Base-by-base conservation (phyloP, 2,329 filamentous ascomycete species). In the Elsinoe australis region DNA sequence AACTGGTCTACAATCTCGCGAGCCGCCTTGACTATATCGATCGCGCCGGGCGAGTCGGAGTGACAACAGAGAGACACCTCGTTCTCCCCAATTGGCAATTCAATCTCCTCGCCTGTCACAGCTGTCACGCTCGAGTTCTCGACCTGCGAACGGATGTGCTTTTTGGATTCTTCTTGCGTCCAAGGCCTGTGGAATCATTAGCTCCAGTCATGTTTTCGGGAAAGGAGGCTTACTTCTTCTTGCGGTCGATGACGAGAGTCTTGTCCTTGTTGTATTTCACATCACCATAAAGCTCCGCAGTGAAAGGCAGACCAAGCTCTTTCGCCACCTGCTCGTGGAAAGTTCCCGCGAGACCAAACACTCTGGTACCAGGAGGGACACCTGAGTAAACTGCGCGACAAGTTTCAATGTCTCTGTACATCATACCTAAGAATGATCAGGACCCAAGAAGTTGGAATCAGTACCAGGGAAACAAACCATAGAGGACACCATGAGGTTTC, bases 401-500 rank as follows among this genome's bases (percentile, higher is more conserved):
- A 2, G 71, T 64, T 9, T 74, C 72, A 45, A 66, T 65, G 53
- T 77, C 71, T 51, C 73, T 60, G 52, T 69, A 71, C 65, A 47
- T 36, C 31, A 44, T 44, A 7, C 44, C 44, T 36, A 21, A 45
- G 44, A 15, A 17, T 8, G 2, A 17, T 47, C 31, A 47, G 44
- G 17, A n/a, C 14, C 9, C 6, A 17, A n/a, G n/a, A n/a, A n/a
- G n/a, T n/a, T n/a, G n/a, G n/a, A n/a, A n/a, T n/a, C n/a, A n/a
- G n/a, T n/a, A n/a, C n/a, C n/a, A n/a, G n/a, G n/a, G n/a, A 54
- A 73, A 74, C 72, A 76, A 75, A 3, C 73, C 73, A 56, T 79
- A 81, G 1, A 82, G 65, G 17, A 75, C 70, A 3, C 78, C 77
- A 49, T 82, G 78, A 2, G 78, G 76, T 58, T 80, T 83, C 32